These are phyloP conservation scores for Ceratocystis diversiconidia DNA, from an alignment of 2,329 filamentous ascomycete species.

Conservation along the genomic window DNA sequence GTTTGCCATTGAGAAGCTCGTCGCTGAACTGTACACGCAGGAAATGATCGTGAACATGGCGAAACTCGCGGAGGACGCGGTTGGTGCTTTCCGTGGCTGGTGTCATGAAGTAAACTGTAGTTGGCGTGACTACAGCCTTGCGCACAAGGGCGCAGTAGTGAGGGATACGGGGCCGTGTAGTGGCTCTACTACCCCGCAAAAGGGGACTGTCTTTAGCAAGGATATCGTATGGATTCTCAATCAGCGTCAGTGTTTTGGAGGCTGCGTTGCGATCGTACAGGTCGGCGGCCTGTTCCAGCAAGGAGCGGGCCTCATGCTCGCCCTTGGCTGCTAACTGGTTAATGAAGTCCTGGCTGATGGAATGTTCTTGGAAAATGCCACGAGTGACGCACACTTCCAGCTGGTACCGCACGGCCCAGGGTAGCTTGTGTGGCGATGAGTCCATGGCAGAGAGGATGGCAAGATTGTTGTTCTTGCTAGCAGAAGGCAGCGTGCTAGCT, in stretches of 20 bases:
- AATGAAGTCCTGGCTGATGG: constrained; percentile 54
- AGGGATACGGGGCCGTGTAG: constrained; percentile 35
- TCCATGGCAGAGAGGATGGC: constrained; percentile 10
- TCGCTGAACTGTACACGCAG: constrained; percentile 82
- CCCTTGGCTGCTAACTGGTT: constrained; percentile 37
- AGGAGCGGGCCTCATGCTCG: constrained; percentile 40
- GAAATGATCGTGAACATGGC: constrained; percentile 59
- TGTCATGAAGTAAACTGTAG: constrained; percentile 61
- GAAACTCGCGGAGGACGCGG: constrained; percentile 63
- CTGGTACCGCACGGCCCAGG: constrained; percentile 71
- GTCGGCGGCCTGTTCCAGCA: constrained; percentile 63
- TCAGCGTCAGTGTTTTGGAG: constrained; percentile 34
- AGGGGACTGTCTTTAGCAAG: constrained; percentile 40
- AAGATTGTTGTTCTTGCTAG: constrained; percentile 3
- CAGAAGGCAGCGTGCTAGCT: neutral
- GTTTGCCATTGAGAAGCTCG: constrained; percentile 50
- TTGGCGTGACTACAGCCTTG: constrained; percentile 70
- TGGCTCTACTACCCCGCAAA: neutral
- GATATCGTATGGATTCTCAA: constrained; percentile 58
- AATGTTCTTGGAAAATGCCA: constrained; percentile 61
- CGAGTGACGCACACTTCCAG: constrained; percentile 87
- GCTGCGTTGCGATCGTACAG: neutral
- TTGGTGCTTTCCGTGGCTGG: constrained; percentile 79
- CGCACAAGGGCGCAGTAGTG: constrained; percentile 61
- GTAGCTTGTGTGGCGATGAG: constrained; percentile 27